Base-by-base conservation (phyloP, 139 green algal genomes). In the Gonium pectorale region DNA sequence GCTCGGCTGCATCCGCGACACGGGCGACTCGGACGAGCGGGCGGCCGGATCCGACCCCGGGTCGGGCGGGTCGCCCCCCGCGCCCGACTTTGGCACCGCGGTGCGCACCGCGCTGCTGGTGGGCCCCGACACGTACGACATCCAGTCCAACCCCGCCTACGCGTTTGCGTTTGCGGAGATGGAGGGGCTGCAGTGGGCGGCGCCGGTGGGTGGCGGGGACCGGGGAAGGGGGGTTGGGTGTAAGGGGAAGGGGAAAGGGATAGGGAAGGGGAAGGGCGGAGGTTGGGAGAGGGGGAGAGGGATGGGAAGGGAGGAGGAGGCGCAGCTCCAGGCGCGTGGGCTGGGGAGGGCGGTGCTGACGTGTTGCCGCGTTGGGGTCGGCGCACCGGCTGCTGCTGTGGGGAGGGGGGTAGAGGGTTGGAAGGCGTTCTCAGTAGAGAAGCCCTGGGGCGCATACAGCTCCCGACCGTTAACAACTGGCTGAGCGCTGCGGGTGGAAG, bases 61-160 rank as follows among this genome's bases (percentile, higher is more conserved):
- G n/a, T n/a, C n/a, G n/a, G n/a, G n/a, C n/a, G n/a, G n/a, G n/a
- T n/a, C n/a, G n/a, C n/a, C n/a, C 37, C 56, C 56, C 3, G 83
- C 83, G 60, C 90, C 90, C 60, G 90, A 93, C 62, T 93, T 90
- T 60, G 43, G 29, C 2, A 44, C 90, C 24, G 87, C 90, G 35
- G 70, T 91, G 43, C 85, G 87, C 33, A 87, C 72, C n/a, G 80
- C 90, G 86, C 67, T 91, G 79, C 68, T 93, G 56, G 69, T 90
- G 41, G 87, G 90, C 0, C 87, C 87, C 38, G 40, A 74, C 40
- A 79, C 56, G 11, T 91, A 91, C 46, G 38, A 60, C 49, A 72
- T 91, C 0, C 43, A 68, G 5, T 17, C 33, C 22, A 89, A 89
- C 85, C 85, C 79, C 22, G 51, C 56, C 15, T 88, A 88, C 51